These are phyloP conservation scores for Floccularia luteovirens DNA, from an alignment of 768 basidiomycete genomes.

Conservation along the genomic window DNA sequence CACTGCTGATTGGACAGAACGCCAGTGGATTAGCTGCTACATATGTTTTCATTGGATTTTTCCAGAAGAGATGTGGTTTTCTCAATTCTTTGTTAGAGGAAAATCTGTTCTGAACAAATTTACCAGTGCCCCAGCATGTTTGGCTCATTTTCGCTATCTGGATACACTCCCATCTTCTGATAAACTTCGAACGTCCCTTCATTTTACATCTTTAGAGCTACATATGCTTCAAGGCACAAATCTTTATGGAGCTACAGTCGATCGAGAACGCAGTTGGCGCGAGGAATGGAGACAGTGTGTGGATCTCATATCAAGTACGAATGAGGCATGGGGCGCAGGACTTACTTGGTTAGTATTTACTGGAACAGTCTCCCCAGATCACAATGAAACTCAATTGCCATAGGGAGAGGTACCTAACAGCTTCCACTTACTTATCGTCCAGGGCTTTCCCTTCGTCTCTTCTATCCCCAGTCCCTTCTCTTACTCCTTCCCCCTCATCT, in stretches of 20 bases:
- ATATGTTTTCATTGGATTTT: constrained; percentile 56
- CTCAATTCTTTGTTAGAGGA: constrained; percentile 1
- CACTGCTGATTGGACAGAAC: constrained; percentile 38
- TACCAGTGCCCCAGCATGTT: constrained; percentile 5
- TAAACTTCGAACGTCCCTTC: constrained; percentile 63
- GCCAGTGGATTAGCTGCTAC: constrained; percentile 66
- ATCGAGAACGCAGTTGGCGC: constrained; percentile 56
- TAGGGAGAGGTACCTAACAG: constrained; percentile 68
- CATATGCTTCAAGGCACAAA: constrained; percentile 72
- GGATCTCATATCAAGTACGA: constrained; percentile 23
- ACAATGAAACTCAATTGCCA: constrained; percentile 4
- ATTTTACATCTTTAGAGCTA: constrained; percentile 60
- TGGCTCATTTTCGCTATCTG: constrained; percentile 56
- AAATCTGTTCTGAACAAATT: constrained; percentile 4
- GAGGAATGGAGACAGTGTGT: constrained; percentile 55
- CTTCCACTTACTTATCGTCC: constrained; percentile 76
- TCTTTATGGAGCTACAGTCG: constrained; percentile 66
- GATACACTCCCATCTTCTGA: constrained; percentile 50
- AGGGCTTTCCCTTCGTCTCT: constrained; percentile 87
- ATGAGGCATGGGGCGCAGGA: constrained; percentile 32
- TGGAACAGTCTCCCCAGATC: background rate
- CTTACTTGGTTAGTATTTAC: constrained; percentile 60
- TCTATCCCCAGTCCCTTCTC: constrained; percentile 48
- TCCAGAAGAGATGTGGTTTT: constrained; percentile 26
- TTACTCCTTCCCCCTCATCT: constrained; percentile 40